phyloP scores from a whole-genome alignment of 176 grass and related monocot species.

The Aegilops umbellulata region DNA sequence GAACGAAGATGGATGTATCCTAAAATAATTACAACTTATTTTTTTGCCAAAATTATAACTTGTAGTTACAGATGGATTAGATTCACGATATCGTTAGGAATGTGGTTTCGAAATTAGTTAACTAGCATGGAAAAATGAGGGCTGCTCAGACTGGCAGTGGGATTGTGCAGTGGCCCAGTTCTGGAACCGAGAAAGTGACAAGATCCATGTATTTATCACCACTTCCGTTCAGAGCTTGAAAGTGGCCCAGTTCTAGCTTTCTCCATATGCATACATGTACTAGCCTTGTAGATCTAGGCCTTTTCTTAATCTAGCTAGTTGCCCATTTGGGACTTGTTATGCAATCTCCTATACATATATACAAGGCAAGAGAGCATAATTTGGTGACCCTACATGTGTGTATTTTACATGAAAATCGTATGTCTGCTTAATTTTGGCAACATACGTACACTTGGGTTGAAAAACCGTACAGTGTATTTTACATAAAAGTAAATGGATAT shows the following conservation, averaged over 20 bases:
- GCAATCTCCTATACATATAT: background rate
- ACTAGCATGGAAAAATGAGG: background rate
- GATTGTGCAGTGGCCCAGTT: background rate
- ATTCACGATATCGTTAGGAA: background rate
- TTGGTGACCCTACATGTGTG: background rate
- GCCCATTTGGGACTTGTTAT: background rate
- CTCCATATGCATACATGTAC: background rate
- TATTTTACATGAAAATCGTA: background rate
- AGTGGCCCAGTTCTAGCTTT: background rate
- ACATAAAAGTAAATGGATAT: background rate
- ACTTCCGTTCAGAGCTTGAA: background rate
- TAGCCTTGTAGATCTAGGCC: background rate
- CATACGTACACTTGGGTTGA: background rate
- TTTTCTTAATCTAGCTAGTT: slow-evolving; percentile 3
- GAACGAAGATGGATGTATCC: background rate
- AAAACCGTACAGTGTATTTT: background rate
- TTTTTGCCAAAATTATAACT: background rate
- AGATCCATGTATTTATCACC: background rate
- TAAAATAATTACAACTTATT: background rate
- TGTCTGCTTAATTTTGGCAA: no score
- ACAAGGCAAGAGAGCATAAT: background rate
- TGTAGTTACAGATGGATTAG: background rate
- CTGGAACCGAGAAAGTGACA: slow-evolving; percentile 32
- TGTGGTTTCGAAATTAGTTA: no score
- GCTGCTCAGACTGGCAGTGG: background rate